phyloP scores from a whole-genome alignment of 1,139 yeast species.

The Sugiyamaella sp. region DNA sequence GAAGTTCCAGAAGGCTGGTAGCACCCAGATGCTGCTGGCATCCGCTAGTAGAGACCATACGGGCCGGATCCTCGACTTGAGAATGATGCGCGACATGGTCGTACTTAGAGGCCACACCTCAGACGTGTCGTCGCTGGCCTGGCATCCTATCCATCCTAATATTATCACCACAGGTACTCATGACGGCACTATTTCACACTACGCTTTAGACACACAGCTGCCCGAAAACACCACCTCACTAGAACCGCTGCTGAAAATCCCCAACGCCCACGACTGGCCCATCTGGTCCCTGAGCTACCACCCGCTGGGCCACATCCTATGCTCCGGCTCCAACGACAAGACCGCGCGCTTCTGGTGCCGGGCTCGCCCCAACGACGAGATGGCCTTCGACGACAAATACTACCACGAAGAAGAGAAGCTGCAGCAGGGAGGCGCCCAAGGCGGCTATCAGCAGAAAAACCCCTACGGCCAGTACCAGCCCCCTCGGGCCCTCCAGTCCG shows the following conservation, averaged over 20 bases:
- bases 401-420: conserved; percentile 63
- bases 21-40: conserved; percentile 67
- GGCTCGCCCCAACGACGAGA: conserved; percentile 86
- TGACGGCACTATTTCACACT: conserved; percentile 85
- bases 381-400: conserved; percentile 79
- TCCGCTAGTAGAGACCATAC: conserved; percentile 89
- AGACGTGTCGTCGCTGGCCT: conserved; percentile 81
- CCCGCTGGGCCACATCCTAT: conserved; percentile 88
- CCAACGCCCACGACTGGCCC: conserved; percentile 93
- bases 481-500: background rate
- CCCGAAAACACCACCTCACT: conserved; percentile 36
- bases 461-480: conserved; percentile 9
- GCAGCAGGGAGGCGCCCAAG: conserved; percentile 11
- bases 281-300: conserved; percentile 89
- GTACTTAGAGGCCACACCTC: conserved; percentile 79
- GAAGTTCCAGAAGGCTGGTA: conserved; percentile 69
- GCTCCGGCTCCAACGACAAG: conserved; percentile 93
- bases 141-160: conserved; percentile 91
- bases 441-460: conserved; percentile 6
- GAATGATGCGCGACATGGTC: conserved; percentile 77
- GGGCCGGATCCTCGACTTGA: conserved; percentile 80
- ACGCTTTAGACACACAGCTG: conserved; percentile 59
- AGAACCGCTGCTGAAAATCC: conserved; percentile 53
- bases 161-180: conserved; percentile 84
- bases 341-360: conserved; percentile 96